Conservation (phyloP, 176 grass and related monocot species). For the sorghum (Sorghum bicolor) region Sorghum_bicolor_NCBIv3 NC_012870.2:1293001-1293500, state of each 20-base stretch:
- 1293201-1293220: constrained; percentile 73
- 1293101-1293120: background rate
- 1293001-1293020: constrained; percentile 64
- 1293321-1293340: constrained; percentile 96
- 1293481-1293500: background rate
- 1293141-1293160: constrained; percentile 97
- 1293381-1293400: constrained; percentile 67
- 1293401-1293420: constrained; percentile 62
- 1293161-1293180: constrained; percentile 79
- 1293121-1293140: constrained; percentile 78
- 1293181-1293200: constrained; percentile 96
- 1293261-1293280: constrained; percentile 18
- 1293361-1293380: constrained; percentile 78
- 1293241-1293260: background rate
- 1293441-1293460: constrained; percentile 80
- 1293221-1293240: constrained; percentile 79
- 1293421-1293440: constrained; percentile 62
- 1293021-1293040: constrained; percentile 84
- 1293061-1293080: background rate
- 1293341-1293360: constrained; percentile 94
- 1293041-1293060: constrained; percentile 53
- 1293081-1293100: constrained; percentile 5
- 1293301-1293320: constrained; percentile 43
- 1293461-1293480: background rate
- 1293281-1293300: constrained; percentile 13